Percentiles rank a stretch among this genome's conserved stretches.
These are phyloP conservation scores for Solanum pinnatisectum DNA, from an alignment of 257 asterid genomes.

Conservation along the genomic window DNA sequence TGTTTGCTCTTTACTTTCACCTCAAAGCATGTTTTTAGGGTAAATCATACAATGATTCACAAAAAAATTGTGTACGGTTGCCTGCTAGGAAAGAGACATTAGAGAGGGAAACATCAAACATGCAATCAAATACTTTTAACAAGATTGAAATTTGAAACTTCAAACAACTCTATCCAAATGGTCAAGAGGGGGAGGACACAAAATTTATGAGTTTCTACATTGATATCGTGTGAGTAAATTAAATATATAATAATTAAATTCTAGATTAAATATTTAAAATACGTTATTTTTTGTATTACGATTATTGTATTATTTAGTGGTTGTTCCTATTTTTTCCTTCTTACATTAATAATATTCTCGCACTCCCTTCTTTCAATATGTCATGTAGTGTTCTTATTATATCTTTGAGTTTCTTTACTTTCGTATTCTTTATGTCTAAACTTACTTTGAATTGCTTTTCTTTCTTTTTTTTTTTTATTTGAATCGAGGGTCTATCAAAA, in stretches of 20 bases:
- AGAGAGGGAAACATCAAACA: background rate
- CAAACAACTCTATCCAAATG: background rate
- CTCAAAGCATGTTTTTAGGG: conserved; percentile 4
- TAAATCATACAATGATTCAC: background rate
- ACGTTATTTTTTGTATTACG: background rate
- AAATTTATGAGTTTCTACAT: background rate
- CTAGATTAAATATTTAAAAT: no score
- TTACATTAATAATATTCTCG: background rate
- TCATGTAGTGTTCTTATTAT: background rate
- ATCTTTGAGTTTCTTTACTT: background rate
- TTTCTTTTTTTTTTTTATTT: no score
- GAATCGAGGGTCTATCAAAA: no score
- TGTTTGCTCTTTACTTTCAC: background rate
- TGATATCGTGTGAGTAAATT: background rate
- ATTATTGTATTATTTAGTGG: background rate
- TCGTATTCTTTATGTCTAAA: no score
- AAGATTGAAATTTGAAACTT: background rate
- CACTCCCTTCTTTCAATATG: background rate
- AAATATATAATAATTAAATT: no score
- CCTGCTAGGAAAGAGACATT: background rate
- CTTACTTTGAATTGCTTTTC: background rate
- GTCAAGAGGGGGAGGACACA: background rate
- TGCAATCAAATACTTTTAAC: background rate
- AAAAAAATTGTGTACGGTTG: background rate
- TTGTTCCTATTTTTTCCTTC: background rate